Percentiles rank a stretch among this genome's conserved stretches.
phyloP scores from a whole-genome alignment of 169 alveolate genomes.

The Babesia microti region DNA sequence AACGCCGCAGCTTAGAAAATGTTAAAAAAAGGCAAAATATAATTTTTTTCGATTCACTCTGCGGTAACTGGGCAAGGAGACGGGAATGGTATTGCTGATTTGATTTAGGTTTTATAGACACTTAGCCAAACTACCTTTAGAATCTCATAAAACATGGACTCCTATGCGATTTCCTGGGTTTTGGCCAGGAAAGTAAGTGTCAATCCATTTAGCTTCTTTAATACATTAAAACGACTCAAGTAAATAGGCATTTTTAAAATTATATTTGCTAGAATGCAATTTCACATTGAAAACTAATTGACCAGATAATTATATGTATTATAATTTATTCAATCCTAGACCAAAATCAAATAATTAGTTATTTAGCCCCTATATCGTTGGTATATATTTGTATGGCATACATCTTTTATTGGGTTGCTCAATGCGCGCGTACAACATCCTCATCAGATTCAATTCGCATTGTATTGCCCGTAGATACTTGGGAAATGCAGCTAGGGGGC shows the following conservation, averaged over 20 bases:
- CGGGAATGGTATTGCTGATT: slow-evolving; percentile 49
- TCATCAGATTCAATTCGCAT: no score
- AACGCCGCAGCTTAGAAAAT: slow-evolving; percentile 48
- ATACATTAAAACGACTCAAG: no score
- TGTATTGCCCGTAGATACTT: slow-evolving; percentile 14
- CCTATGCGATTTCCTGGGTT: slow-evolving; percentile 48
- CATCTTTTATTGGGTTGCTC: no score
- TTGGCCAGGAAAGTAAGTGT: slow-evolving; percentile 49
- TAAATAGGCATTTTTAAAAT: not conserved
- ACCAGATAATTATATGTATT: no score
- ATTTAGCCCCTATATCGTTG: no score
- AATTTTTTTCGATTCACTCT: slow-evolving; percentile 56
- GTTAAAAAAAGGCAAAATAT: slow-evolving; percentile 56
- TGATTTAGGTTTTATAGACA: slow-evolving; percentile 30
- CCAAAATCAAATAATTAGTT: no score
- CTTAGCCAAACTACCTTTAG: slow-evolving; percentile 12
- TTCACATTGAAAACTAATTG: no score
- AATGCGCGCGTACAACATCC: no score
- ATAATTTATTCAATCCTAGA: no score
- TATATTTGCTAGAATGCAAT: not conserved
- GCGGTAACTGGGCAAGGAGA: slow-evolving; percentile 58
- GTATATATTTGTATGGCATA: no score
- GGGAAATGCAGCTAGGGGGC: slow-evolving; percentile 25
- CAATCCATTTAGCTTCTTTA: no score
- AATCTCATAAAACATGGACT: slow-evolving; percentile 5